Conservation (phyloP, 2,329 filamentous ascomycete genomes). For the Phyllosticta citriasiana region DNA sequence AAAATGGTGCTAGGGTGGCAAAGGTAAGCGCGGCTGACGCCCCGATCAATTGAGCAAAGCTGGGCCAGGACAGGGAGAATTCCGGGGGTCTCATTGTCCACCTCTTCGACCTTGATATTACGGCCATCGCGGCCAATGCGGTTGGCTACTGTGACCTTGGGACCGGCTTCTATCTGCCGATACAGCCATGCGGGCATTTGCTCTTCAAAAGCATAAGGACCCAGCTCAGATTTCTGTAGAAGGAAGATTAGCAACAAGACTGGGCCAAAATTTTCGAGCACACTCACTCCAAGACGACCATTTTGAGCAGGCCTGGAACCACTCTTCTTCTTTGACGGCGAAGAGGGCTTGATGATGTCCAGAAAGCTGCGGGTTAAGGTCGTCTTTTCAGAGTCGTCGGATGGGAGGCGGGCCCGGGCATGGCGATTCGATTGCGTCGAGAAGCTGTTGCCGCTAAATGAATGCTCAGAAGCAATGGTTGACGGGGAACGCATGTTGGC, state of each 20-base stretch:
- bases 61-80: conserved; percentile 38
- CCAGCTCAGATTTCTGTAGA: conserved; percentile 32
- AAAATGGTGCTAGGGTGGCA: conserved; percentile 69
- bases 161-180: conserved; percentile 30
- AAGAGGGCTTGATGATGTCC: conserved; percentile 25
- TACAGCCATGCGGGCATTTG: conserved; percentile 36
- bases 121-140: conserved; percentile 33
- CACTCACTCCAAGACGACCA: not conserved
- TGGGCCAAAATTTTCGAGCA: not conserved
- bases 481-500: conserved; percentile 20
- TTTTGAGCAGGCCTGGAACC: not conserved
- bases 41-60: conserved; percentile 47
- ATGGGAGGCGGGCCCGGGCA: conserved; percentile 11
- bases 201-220: conserved; percentile 38
- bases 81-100: conserved; percentile 36
- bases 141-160: conserved; percentile 29
- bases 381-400: conserved; percentile 22
- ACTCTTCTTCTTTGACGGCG: conserved; percentile 17
- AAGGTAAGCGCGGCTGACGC: conserved; percentile 63
- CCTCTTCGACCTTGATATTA: conserved; percentile 29
- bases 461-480: conserved; percentile 14
- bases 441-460: conserved; percentile 18
- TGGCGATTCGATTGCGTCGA: conserved; percentile 11
- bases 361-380: conserved; percentile 25
- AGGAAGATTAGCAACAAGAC: not conserved